Percentiles rank a stretch among this genome's conserved stretches.
Conservation (phyloP, 306 rosid species). For the Notholithocarpus densiflorus region DNA sequence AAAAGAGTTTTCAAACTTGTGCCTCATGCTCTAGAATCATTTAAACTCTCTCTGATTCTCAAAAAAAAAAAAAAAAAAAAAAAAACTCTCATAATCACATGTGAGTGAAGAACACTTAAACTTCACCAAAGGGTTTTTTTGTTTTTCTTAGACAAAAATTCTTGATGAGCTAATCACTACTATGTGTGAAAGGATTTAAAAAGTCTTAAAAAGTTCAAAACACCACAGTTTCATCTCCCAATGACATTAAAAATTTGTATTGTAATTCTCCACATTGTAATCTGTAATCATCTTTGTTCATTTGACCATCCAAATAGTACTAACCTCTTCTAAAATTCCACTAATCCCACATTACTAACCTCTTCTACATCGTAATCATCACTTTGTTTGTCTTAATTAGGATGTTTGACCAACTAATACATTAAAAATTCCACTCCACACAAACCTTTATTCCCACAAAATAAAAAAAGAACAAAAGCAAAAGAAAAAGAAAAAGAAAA, state of each 20-base stretch:
- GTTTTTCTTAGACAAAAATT: no score
- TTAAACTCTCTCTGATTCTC: no score
- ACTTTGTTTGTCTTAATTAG: neutral
- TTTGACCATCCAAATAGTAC: neutral
- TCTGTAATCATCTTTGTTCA: neutral
- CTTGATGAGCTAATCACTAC: neutral
- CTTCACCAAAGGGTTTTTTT: no score
- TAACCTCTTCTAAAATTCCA: neutral
- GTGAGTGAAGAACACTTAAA: no score
- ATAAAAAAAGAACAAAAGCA: neutral
- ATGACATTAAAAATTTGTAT: neutral
- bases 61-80: no score
- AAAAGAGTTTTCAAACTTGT: no score
- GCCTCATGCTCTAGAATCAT: no score
- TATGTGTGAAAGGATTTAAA: neutral
- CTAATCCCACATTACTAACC: neutral
- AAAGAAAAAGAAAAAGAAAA: neutral
- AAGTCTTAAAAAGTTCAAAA: neutral
- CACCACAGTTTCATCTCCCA: neutral
- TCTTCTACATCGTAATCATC: neutral
- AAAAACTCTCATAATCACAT: no score
- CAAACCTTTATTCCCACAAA: neutral
- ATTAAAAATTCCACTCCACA: neutral
- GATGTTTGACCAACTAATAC: constrained; percentile 19
- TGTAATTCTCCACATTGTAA: neutral